phyloP scores from a whole-genome alignment of 176 grass and related monocot species.

The Hordeum vulgare region MorexV3_pseudomolecules_assembly NC_058523.1:23295383-23295882 shows the following conservation, averaged over 20 bases:
- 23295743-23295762: constrained; percentile 14
- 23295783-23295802: constrained; percentile 40
- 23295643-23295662: background rate
- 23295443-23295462: constrained; percentile 56
- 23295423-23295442: constrained; percentile 50
- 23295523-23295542: constrained; percentile 30
- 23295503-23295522: constrained; percentile 64
- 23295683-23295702: constrained; percentile 7
- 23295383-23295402: constrained; percentile 40
- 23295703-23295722: constrained; percentile 38
- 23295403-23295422: constrained; percentile 78
- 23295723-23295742: background rate
- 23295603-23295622: background rate
- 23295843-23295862: constrained; percentile 28
- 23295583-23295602: background rate
- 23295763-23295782: constrained; percentile 61
- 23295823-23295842: constrained; percentile 49
- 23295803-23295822: constrained; percentile 65
- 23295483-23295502: constrained; percentile 52
- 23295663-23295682: constrained; percentile 41
- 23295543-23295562: constrained; percentile 60
- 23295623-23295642: background rate
- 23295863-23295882: constrained; percentile 29
- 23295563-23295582: constrained; percentile 49
- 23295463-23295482: constrained; percentile 70